Conservation (phyloP, 2,329 filamentous ascomycete genomes). For the Metarhizium album region DNA sequence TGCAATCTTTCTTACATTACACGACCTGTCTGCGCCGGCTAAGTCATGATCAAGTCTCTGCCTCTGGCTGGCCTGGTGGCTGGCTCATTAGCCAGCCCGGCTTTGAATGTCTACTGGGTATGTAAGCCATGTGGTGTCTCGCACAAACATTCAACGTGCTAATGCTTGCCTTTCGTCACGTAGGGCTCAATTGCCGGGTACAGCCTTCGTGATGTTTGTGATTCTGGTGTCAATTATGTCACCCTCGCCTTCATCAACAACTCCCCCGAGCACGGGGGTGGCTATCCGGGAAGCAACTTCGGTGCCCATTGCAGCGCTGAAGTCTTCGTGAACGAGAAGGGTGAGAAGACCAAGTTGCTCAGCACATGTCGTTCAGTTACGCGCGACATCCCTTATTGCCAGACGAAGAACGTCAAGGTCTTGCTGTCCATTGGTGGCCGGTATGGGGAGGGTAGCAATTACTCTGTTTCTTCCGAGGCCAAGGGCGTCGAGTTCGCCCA, state of each 20-base stretch:
- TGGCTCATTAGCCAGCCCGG: not conserved
- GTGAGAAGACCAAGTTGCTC: conserved; percentile 20
- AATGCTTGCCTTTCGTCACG: conserved; percentile 1
- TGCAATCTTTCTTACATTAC: conserved; percentile 14
- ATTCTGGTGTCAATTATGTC: conserved; percentile 25
- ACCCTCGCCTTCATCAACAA: conserved; percentile 28
- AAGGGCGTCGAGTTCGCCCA: conserved; percentile 26
- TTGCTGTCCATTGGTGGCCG: conserved; percentile 31
- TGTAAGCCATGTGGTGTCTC: not conserved
- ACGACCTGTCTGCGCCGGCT: not conserved
- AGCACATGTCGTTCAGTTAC: conserved; percentile 25
- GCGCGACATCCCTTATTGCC: conserved; percentile 30
- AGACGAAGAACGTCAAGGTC: conserved; percentile 30
- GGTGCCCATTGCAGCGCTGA: conserved; percentile 25
- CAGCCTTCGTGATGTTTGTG: conserved; percentile 24
- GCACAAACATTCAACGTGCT: not conserved
- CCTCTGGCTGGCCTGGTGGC: conserved; percentile 12
- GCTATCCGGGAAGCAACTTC: conserved; percentile 29
- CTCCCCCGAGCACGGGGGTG: conserved; percentile 24
- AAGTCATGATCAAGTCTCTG: conserved; percentile 13
- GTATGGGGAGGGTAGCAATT: conserved; percentile 17
- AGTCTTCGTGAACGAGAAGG: conserved; percentile 12
- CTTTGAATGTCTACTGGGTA: conserved; percentile 2
- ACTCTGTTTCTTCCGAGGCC: conserved; percentile 18
- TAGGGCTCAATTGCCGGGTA: conserved; percentile 26